Conservation (phyloP, 2,329 filamentous ascomycete species). For the Ramularia endophylla region DNA sequence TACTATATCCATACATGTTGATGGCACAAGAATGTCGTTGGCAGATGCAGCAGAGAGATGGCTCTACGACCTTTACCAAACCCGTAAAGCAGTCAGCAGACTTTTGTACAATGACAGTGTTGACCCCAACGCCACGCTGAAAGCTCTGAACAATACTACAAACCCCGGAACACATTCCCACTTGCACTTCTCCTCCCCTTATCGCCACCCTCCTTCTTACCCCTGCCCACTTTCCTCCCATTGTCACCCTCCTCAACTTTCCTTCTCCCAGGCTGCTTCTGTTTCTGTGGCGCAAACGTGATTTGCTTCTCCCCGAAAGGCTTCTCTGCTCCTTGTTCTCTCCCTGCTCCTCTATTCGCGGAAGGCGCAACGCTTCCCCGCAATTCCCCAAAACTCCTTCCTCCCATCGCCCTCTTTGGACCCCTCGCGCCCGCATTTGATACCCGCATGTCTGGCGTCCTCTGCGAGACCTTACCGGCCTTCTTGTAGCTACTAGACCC, state of each 20-base stretch:
- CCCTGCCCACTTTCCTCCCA: constrained; percentile 24
- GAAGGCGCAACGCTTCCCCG: too few relatives aligned
- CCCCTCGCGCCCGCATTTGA: too few relatives aligned
- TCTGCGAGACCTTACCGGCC: constrained; percentile 43
- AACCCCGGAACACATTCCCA: constrained; percentile 65
- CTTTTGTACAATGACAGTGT: too few relatives aligned
- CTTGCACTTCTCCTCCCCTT: constrained; percentile 64
- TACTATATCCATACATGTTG: too few relatives aligned
- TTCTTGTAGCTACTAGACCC: constrained; percentile 62
- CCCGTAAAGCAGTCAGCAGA: too few relatives aligned
- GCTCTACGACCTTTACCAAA: too few relatives aligned
- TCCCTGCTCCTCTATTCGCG: too few relatives aligned
- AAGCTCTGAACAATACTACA: constrained; percentile 37
- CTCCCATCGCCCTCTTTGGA: too few relatives aligned
- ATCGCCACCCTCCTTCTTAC: constrained; percentile 27
- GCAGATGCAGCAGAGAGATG: too few relatives aligned
- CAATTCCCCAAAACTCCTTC: too few relatives aligned
- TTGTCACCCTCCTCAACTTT: constrained; percentile 23
- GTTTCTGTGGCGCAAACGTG: constrained; percentile 62
- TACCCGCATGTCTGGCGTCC: too few relatives aligned
- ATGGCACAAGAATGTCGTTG: too few relatives aligned
- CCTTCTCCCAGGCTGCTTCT: constrained; percentile 30
- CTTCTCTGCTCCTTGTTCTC: constrained; percentile 17
- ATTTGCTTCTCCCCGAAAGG: constrained; percentile 55
- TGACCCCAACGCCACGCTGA: neutral